phyloP scores from a whole-genome alignment of 805 yeast species.

The Debaryomyces prosopidis region DNA sequence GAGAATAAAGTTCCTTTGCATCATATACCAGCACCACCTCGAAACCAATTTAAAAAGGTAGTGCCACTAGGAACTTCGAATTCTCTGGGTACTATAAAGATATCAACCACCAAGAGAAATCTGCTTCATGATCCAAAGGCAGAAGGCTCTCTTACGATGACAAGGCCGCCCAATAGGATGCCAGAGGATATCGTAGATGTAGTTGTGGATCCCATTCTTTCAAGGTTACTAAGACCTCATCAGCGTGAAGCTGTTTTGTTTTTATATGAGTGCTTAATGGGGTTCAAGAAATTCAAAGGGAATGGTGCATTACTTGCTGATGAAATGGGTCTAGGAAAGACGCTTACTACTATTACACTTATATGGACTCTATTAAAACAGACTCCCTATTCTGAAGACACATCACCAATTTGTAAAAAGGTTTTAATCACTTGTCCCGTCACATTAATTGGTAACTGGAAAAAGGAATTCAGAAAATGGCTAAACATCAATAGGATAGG shows the following conservation, averaged over 20 bases:
- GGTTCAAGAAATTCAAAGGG: slow-evolving; percentile 50
- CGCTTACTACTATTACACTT: slow-evolving; percentile 79
- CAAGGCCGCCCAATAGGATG: slow-evolving; percentile 6
- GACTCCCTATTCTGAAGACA: slow-evolving; percentile 40
- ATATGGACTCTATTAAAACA: slow-evolving; percentile 82
- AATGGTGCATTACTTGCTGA: slow-evolving; percentile 88
- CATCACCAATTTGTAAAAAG: slow-evolving; percentile 48
- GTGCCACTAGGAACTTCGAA: neutral
- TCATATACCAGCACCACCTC: neutral
- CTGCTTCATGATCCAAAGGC: slow-evolving; percentile 1
- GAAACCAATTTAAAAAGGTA: neutral
- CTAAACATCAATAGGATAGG: slow-evolving; percentile 63
- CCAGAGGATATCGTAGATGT: slow-evolving; percentile 34
- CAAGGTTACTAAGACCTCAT: slow-evolving; percentile 68
- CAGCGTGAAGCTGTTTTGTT: slow-evolving; percentile 84
- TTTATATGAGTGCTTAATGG: slow-evolving; percentile 81
- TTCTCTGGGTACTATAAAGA: neutral
- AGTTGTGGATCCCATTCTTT: slow-evolving; percentile 59
- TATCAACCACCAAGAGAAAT: neutral
- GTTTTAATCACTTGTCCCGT: slow-evolving; percentile 89
- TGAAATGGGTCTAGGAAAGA: slow-evolving; percentile 85
- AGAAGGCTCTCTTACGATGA: slow-evolving; percentile 7
- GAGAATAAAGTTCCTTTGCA: neutral
- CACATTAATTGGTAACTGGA: slow-evolving; percentile 86
- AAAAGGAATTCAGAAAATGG: slow-evolving; percentile 87